Evolutionary conservation across 2,329 filamentous ascomycete species (phyloP), one percentile per base, ranked within the genome.

Genomic region (Diplodia seriata): DNA sequence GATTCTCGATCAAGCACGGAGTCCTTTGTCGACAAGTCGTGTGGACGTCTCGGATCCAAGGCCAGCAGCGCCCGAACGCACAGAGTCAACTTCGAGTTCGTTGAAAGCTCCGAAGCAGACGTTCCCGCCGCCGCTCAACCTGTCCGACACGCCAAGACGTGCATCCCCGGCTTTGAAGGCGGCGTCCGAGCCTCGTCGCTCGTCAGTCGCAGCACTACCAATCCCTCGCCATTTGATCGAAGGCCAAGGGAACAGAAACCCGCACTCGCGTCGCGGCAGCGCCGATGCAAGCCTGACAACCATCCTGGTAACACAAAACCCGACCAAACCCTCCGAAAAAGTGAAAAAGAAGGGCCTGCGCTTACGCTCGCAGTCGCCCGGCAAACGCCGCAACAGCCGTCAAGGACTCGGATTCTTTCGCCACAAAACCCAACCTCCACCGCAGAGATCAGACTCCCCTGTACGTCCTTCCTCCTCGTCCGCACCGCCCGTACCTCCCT

Each of bases 231-330:
- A 70, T 47, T 57, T 71, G 12, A 57, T 69, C n/a, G 75, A 74
- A 26, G 71, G 71, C 12, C 76, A 79, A 65, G 77, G 77, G 38
- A 68, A 63, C 31, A 65, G 75, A 76, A 57, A 76, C 70, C 67
- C 74, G 20, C 57, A 74, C 51, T 78, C 78, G 12, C 73, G 78
- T 66, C 73, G 78, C 69, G 77, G 75, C 11, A 79, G 78, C 66
- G 76, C 74, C 56, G 78, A 79, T 70, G 75, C 78, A n/a, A 79
- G 77, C 69, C 68, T 79, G 53, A 79, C 78, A 23, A 76, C 77
- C 2, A 79, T 79, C 63, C 70, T 79, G 23, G 76, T 79, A 33
- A 79, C 78, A n/a, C 75, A 78, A 50, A 75, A 68, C 56, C 57
- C 75, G 14, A 73, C 72, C n/a, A 76, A 76, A 55, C 63, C 71